Conservation (phyloP, 495 filamentous ascomycete genomes). For the Neurospora hispaniola region DNA sequence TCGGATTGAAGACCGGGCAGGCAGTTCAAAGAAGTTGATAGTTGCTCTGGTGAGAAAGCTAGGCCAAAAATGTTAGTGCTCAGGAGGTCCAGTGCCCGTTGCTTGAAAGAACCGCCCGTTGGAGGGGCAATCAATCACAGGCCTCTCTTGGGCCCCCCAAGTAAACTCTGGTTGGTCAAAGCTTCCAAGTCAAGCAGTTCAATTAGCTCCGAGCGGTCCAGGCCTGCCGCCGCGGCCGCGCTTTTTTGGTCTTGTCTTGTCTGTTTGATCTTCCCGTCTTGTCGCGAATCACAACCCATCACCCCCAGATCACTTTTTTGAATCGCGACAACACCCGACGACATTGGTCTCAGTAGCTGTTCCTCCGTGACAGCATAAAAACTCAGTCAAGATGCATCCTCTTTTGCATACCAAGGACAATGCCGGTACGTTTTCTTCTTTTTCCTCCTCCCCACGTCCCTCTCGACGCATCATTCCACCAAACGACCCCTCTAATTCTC, state of each 20-base stretch:
- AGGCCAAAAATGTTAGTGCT: not conserved
- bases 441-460: not conserved
- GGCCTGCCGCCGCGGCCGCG: not conserved
- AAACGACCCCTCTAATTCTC: not conserved
- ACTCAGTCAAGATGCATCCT: slow-evolving; percentile 75
- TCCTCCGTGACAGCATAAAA: not conserved
- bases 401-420: slow-evolving; percentile 90
- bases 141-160: not conserved
- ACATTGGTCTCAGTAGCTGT: not conserved
- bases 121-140: not conserved
- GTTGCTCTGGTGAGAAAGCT: not conserved
- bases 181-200: slow-evolving; percentile 18
- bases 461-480: not conserved
- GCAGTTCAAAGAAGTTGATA: not conserved
- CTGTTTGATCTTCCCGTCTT: not conserved
- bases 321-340: not conserved
- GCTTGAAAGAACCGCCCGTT: not conserved
- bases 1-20: not conserved
- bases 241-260: not conserved
- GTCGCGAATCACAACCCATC: not conserved
- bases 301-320: not conserved
- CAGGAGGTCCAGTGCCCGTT: not conserved
- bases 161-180: slow-evolving; percentile 8
- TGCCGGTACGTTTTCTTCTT: slow-evolving; percentile 44
- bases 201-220: not conserved